Base-by-base conservation (phyloP, 2,329 filamentous ascomycete species). In the Metarhizium rileyi region DNA sequence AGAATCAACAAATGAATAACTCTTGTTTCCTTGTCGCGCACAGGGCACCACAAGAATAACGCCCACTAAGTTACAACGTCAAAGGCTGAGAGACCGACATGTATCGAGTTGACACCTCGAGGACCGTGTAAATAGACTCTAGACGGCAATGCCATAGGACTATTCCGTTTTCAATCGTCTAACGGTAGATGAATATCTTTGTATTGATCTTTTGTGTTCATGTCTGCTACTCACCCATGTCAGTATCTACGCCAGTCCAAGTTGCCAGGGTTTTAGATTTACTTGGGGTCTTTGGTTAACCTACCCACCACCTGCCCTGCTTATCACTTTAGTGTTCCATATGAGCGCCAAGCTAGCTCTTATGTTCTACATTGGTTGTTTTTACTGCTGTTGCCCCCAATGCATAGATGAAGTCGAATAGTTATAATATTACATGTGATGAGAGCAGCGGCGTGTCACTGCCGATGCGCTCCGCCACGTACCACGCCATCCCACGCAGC, bases 31-130 rank as follows among this genome's bases (percentile, higher is more conserved):
- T 22, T 12, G 46, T 30, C n/a, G 23, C 8, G 38, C 48, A 49
- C 61, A 98, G 93, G 93, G 64, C 91, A 98, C 83, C 91, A 97
- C 87, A 98, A 98, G 87, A 97, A 98, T 86, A 94, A 98, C 73
- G 87, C 89, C 63, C 93, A 98, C 80, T 98, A 94, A 76, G 66
- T 41, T 50, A 52, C 46, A 49, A 14, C n/a, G 20, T 49, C 47
- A 26, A 12, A 36, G n/a, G 27, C 22, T 18, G 8, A 16, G 50
- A 10, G 30, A 22, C 30, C 33, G 28, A 30, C 12, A 20, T 44
- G 27, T 12, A 23, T 38, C 40, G 35, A 30, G 22, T 27, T 26
- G 14, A 26, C n/a, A 48, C 22, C 20, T 33, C 16, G 30, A 58
- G 48, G 61, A 61, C 56, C 61, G 63, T 72, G 69, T 72, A 71